Conservation (phyloP, 805 yeast species). For the Metschnikowia peoriensis region DNA sequence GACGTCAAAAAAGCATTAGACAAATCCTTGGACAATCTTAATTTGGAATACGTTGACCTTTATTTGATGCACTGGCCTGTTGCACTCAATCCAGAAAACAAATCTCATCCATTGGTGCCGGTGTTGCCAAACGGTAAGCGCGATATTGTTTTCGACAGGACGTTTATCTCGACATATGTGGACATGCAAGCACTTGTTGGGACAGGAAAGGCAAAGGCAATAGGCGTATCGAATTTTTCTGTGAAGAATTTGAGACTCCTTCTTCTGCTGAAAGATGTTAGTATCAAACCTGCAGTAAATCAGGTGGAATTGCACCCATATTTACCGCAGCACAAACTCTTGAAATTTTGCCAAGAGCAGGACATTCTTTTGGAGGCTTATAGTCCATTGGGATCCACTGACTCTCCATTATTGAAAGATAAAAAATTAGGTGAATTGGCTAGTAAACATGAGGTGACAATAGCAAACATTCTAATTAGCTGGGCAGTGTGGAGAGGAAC, state of each 20-base stretch:
- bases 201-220: slow-evolving; percentile 55
- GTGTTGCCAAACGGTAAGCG: slow-evolving; percentile 35
- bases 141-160: slow-evolving; percentile 31
- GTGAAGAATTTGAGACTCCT: slow-evolving; percentile 50
- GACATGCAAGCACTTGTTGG: slow-evolving; percentile 55
- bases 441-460: slow-evolving; percentile 37
- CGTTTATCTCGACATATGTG: slow-evolving; percentile 59
- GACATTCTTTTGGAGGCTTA: slow-evolving; percentile 68
- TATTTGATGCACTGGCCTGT: slow-evolving; percentile 85
- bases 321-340: slow-evolving; percentile 61
- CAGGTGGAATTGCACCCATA: slow-evolving; percentile 79
- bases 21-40: slow-evolving; percentile 58
- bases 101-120: slow-evolving; percentile 35
- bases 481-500: slow-evolving; percentile 61
- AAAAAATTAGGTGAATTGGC: slow-evolving; percentile 44
- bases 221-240: slow-evolving; percentile 78
- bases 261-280: slow-evolving; percentile 47
- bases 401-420: slow-evolving; percentile 51
- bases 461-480: slow-evolving; percentile 54
- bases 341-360: slow-evolving; percentile 49
- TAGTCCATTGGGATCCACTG: slow-evolving; percentile 69
- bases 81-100: slow-evolving; percentile 43
- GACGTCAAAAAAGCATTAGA: slow-evolving; percentile 54
- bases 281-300: slow-evolving; percentile 62
- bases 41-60: slow-evolving; percentile 74